These are phyloP conservation scores for Claviceps monticola DNA, from an alignment of 2,329 filamentous ascomycete species.

Conservation along the genomic window DNA sequence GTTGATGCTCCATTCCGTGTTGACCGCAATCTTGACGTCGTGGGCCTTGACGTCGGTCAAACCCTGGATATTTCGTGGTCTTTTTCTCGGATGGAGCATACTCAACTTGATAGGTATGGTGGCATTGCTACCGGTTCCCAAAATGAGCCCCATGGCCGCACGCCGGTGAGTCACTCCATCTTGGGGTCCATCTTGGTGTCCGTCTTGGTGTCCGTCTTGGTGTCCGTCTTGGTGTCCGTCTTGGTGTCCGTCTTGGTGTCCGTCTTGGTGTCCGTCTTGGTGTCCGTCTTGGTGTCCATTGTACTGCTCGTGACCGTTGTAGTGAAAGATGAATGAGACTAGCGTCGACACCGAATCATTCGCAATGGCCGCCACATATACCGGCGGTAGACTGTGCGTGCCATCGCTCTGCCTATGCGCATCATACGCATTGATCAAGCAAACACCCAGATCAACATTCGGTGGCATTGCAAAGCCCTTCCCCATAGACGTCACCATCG, in stretches of 20 bases:
- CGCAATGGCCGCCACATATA: slow-evolving; percentile 62
- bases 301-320: slow-evolving; percentile 26
- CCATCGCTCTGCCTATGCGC: slow-evolving; percentile 28
- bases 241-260: too few relatives aligned
- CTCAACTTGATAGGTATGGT: slow-evolving; percentile 57
- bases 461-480: slow-evolving; percentile 54
- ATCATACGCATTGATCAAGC: slow-evolving; percentile 45
- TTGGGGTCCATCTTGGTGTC: too few relatives aligned
- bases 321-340: slow-evolving; percentile 61
- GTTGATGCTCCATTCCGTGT: slow-evolving; percentile 75
- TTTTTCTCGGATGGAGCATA: slow-evolving; percentile 50
- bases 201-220: too few relatives aligned
- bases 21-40: slow-evolving; percentile 58
- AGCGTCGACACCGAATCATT: slow-evolving; percentile 74
- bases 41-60: slow-evolving; percentile 30
- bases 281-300: too few relatives aligned
- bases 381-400: slow-evolving; percentile 39
- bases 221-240: too few relatives aligned
- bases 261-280: too few relatives aligned
- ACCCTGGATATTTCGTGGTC: slow-evolving; percentile 33
- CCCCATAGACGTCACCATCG: slow-evolving; percentile 54
- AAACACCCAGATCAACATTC: slow-evolving; percentile 44
- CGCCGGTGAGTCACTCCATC: slow-evolving; percentile 39
- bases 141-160: slow-evolving; percentile 67
- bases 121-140: slow-evolving; percentile 70